Evolutionary conservation across 2,329 filamentous ascomycete genomes (phyloP).

Genomic region (Ophiocordyceps camponoti-rufipedis): DNA sequence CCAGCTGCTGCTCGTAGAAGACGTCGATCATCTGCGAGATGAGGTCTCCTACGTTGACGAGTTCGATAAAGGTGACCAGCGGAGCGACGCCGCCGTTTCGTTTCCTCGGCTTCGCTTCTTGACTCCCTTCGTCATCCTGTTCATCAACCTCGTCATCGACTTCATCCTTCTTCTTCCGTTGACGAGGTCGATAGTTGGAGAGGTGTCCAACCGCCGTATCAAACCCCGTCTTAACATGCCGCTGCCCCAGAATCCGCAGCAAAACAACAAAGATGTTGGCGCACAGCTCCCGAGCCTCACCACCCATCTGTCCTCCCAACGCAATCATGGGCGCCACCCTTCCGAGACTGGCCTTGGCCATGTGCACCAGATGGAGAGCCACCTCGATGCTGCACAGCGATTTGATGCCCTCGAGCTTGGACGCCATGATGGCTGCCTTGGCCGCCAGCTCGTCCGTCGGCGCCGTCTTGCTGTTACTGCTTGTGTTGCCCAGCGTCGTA

Average conservation of each 20-base stretch:
- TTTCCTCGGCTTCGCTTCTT: background rate
- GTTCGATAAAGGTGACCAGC: slow-evolving; percentile 84
- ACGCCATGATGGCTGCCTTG: slow-evolving; percentile 95
- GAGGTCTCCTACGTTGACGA: slow-evolving; percentile 93
- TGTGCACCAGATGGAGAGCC: slow-evolving; percentile 73
- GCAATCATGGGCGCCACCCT: slow-evolving; percentile 67
- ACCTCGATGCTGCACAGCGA: slow-evolving; percentile 94
- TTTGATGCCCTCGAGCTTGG: slow-evolving; percentile 81
- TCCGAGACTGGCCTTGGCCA: slow-evolving; percentile 74
- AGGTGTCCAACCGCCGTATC: slow-evolving; percentile 84
- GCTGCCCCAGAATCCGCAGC: slow-evolving; percentile 65
- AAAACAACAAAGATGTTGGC: slow-evolving; percentile 73
- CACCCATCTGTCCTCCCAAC: slow-evolving; percentile 62
- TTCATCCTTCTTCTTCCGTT: slow-evolving; percentile 47
- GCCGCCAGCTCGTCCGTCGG: slow-evolving; percentile 85
- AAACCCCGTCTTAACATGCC: slow-evolving; percentile 85
- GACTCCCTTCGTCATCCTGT: no score
- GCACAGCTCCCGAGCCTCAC: slow-evolving; percentile 76
- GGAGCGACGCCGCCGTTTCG: slow-evolving; percentile 53
- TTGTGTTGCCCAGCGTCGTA: slow-evolving; percentile 4
- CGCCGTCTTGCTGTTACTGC: slow-evolving; percentile 33
- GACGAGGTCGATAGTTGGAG: slow-evolving; percentile 71
- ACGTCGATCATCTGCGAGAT: slow-evolving; percentile 99
- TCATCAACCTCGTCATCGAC: slow-evolving; percentile 36
- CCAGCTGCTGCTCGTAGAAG: slow-evolving; percentile 91